A percentile compares a stretch with the other conserved stretches of the same genome.
phyloP scores from a whole-genome alignment of 176 grass and related monocot genomes.

The Cenchrus americanus region DNA sequence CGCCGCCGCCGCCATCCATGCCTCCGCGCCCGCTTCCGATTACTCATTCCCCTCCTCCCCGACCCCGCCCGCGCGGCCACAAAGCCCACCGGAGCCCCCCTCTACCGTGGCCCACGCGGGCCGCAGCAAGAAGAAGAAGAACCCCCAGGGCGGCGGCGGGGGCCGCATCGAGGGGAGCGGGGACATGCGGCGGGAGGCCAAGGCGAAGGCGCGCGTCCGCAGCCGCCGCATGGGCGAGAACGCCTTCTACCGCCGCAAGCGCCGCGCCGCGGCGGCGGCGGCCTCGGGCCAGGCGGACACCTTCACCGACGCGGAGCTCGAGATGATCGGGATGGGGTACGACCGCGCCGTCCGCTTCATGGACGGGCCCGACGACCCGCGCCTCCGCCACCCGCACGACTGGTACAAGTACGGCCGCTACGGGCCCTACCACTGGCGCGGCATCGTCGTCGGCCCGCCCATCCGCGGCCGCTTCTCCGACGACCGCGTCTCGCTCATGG shows the following conservation, averaged over 20 bases:
- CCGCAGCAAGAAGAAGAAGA: constrained; percentile 84
- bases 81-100: constrained; percentile 31
- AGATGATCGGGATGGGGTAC: constrained; percentile 91
- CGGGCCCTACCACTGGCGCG: constrained; percentile 93
- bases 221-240: constrained; percentile 74
- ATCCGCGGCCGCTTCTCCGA: constrained; percentile 93
- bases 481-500: constrained; percentile 80
- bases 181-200: constrained; percentile 79
- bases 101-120: constrained; percentile 60
- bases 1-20: constrained; percentile 33
- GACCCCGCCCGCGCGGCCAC: constrained; percentile 27
- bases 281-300: constrained; percentile 50
- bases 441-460: constrained; percentile 86
- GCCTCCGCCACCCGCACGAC: constrained; percentile 82
- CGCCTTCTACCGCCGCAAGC: constrained; percentile 87
- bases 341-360: constrained; percentile 92
- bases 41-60: constrained; percentile 45
- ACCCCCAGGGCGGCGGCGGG: constrained; percentile 35
- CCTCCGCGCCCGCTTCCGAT: constrained; percentile 12
- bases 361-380: constrained; percentile 81
- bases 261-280: constrained; percentile 33
- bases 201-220: constrained; percentile 61
- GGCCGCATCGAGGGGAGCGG: constrained; percentile 82
- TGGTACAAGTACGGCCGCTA: constrained; percentile 93
- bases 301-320: constrained; percentile 84